Evolutionary conservation across 441 rosid species (phyloP).

Genomic region (Brassica hybrid): DNA sequence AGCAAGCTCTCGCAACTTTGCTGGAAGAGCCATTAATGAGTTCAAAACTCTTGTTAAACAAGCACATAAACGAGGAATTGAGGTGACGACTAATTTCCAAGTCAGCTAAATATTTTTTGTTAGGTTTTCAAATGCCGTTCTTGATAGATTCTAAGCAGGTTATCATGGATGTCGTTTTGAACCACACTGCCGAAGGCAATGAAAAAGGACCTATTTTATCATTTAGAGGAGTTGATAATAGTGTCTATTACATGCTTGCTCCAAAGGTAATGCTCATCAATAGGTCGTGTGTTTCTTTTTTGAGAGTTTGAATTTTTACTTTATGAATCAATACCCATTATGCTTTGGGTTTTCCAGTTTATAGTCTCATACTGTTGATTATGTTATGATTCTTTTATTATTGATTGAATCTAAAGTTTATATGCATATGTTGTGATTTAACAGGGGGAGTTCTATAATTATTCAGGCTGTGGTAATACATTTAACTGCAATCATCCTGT

Average conservation of each 20-base stretch:
- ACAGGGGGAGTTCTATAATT: conserved; percentile 97
- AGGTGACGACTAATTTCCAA: conserved; percentile 58
- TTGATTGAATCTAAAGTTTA: not conserved
- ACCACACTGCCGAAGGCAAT: conserved; percentile 99
- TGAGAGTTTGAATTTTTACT: conserved; percentile 1
- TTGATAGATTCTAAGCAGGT: conserved; percentile 62
- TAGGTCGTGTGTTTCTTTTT: conserved; percentile 10
- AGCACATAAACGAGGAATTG: conserved; percentile 95
- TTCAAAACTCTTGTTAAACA: conserved; percentile 86
- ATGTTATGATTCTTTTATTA: conserved; percentile 15
- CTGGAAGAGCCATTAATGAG: conserved; percentile 81
- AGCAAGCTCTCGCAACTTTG: conserved; percentile 59
- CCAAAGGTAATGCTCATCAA: conserved; percentile 72
- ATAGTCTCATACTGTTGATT: conserved; percentile 7
- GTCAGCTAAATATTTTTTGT: conserved; percentile 17
- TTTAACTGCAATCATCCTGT: conserved; percentile 98
- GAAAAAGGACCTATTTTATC: conserved; percentile 87
- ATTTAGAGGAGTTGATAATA: conserved; percentile 92
- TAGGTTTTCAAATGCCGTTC: conserved; percentile 29
- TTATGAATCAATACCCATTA: not conserved
- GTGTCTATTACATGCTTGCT: conserved; percentile 95
- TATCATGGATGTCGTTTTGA: conserved; percentile 94
- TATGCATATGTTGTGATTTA: conserved; percentile 38
- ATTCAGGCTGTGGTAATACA: conserved; percentile 99
- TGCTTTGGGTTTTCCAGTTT: conserved; percentile 22